Conservation (phyloP, 208 protist species). For the Leishmania major region DNA sequence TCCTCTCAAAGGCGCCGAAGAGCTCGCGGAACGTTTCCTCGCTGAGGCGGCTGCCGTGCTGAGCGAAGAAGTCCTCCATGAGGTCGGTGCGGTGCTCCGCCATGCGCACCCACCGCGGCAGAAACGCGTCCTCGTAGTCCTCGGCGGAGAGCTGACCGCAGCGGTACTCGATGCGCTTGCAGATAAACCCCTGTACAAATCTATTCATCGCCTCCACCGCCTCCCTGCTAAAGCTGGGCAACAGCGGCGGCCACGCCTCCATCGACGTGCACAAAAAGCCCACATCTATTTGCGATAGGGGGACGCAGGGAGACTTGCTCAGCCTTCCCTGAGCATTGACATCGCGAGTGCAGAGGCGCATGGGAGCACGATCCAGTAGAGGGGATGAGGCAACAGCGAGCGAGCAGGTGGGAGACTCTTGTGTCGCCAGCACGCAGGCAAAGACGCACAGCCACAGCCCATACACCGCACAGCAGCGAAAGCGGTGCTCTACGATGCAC, state of each 20-base stretch:
- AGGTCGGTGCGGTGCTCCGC: constrained; percentile 26
- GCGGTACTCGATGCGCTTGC: constrained; percentile 43
- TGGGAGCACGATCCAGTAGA: background rate
- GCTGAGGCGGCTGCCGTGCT: constrained; percentile 20
- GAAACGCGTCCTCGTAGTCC: constrained; percentile 30
- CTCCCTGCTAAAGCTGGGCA: constrained; percentile 36
- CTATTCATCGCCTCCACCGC: constrained; percentile 25
- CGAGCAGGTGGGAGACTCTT: background rate
- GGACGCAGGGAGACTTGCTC: constrained; percentile 24
- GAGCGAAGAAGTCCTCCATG: constrained; percentile 36
- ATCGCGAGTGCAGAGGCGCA: constrained; percentile 31
- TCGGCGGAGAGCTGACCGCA: constrained; percentile 35
- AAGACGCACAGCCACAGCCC: background rate
- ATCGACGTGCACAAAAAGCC: constrained; percentile 17
- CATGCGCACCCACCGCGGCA: constrained; percentile 36
- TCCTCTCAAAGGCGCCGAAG: constrained; percentile 33
- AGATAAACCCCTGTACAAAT: constrained; percentile 44
- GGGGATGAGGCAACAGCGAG: background rate
- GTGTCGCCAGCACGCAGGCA: background rate
- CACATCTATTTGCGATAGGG: constrained; percentile 11
- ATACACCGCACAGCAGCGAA: background rate
- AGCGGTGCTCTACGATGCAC: background rate
- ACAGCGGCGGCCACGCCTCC: constrained; percentile 37
- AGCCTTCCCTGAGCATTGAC: constrained; percentile 30
- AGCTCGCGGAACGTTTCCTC: constrained; percentile 21